phyloP scores from a whole-genome alignment of 2,329 filamentous ascomycete species.

The Purpureocillium takamizusanense region DNA sequence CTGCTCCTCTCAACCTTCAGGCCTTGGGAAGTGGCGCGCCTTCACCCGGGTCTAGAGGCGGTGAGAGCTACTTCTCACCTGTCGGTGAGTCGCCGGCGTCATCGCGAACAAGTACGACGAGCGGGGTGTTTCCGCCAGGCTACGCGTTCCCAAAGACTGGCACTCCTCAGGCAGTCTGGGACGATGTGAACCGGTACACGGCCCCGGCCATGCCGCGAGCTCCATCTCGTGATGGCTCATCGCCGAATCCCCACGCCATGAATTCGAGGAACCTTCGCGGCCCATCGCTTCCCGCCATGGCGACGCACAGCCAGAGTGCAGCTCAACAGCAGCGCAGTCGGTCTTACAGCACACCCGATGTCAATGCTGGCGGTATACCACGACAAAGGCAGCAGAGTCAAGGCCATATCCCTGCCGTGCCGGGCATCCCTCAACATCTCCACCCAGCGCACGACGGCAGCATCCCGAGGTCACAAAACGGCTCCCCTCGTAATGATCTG shows the following conservation, averaged over 20 bases:
- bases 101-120: conserved; percentile 65
- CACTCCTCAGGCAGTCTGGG: conserved; percentile 59
- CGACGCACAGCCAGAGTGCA: conserved; percentile 44
- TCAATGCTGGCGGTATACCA: conserved; percentile 59
- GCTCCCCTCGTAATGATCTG: conserved; percentile 63
- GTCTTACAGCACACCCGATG: conserved; percentile 93
- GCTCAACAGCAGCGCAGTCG: conserved; percentile 65
- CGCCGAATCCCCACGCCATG: conserved; percentile 53
- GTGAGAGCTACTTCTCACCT: conserved; percentile 93
- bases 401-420: conserved; percentile 57
- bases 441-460: conserved; percentile 50
- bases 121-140: conserved; percentile 56
- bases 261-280: conserved; percentile 60
- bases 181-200: conserved; percentile 76
- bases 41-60: conserved; percentile 53
- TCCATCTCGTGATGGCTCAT: conserved; percentile 67
- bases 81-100: conserved; percentile 70
- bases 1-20: conserved; percentile 59
- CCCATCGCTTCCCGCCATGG: conserved; percentile 72
- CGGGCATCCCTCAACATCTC: conserved; percentile 65
- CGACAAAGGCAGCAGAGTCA: conserved; percentile 46
- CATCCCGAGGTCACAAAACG: conserved; percentile 72
- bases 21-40: conserved; percentile 36
- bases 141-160: conserved; percentile 64
- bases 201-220: conserved; percentile 78